Percentiles rank a stretch among this genome's conserved stretches.
Evolutionary conservation across 352 stramenopile species (phyloP).

Genomic region (Globisporangium cederbergense): DNA sequence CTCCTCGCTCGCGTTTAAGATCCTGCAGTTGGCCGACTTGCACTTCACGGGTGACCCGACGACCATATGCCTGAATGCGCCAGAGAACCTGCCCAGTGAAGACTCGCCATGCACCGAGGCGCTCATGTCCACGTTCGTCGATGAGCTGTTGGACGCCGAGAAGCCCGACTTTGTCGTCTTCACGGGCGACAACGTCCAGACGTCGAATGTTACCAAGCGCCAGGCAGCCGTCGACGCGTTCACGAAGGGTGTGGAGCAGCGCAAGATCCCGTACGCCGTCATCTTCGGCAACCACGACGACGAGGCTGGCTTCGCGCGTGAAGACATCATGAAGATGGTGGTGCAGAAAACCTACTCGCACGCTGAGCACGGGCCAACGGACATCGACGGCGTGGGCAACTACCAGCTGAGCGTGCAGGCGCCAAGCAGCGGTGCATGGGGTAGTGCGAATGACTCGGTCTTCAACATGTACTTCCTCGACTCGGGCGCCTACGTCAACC

Average conservation of each 20-base stretch:
- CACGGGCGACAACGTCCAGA: no score
- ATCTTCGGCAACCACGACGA: constrained; percentile 73
- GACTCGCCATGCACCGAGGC: no score
- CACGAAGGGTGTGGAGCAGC: constrained; percentile 29
- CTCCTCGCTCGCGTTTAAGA: no score
- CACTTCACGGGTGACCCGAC: no score
- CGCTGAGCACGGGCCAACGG: constrained; percentile 36
- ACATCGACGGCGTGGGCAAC: constrained; percentile 62
- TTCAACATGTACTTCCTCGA: constrained; percentile 79
- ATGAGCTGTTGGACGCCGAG: no score
- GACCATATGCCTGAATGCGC: no score
- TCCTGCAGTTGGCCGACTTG: no score
- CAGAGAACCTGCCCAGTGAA: no score
- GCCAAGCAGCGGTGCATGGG: constrained; percentile 37
- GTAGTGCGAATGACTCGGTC: constrained; percentile 24
- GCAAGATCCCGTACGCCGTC: constrained; percentile 48
- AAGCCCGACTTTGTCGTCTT: no score
- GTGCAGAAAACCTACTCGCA: constrained; percentile 39
- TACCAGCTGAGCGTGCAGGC: constrained; percentile 55
- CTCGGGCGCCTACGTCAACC: constrained; percentile 37
- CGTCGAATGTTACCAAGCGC: no score
- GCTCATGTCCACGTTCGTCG: no score
- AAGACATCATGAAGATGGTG: constrained; percentile 39
- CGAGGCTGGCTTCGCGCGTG: constrained; percentile 34
- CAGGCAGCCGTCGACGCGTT: constrained; percentile 33